Base-by-base conservation (phyloP, 169 alveolate genomes). In the Theileria parva region DNA sequence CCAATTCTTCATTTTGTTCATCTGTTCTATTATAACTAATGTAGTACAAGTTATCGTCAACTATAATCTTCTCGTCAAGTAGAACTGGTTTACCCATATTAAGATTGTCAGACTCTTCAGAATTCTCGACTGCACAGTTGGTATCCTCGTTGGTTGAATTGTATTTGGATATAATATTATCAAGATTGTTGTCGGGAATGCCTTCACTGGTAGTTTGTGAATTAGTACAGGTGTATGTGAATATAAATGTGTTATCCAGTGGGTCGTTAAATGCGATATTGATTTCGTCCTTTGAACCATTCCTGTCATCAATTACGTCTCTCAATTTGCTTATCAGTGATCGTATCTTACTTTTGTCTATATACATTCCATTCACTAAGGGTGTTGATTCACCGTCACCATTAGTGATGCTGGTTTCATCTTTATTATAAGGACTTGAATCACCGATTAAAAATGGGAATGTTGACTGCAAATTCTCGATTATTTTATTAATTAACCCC, bases 381-480 rank as follows among this genome's bases (percentile, higher is more conserved):
- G 53, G 3, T 44, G 53, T 44, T 13, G 53, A 44, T 7, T 44
- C 53, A 44, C 53, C 53, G 8, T 44, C 53, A 44, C 53, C 53
- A 44, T 44, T 44, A 13, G 12, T 8, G 53, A 1, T 4, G 53
- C 17, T 44, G 19, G n/a, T 30, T 60, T 60, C 53, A 15, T 70
- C 30, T 51, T 9, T 12, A 21, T 73, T 68, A 32, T 32, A 32
- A 6, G 70, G 48, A n/a, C 81, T 86, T 28, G 97, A 89, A 84
- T 98, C 99, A 15, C 99, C 99, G 2, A 92, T 73, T 51, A 92
- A 91, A 80, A 97, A 97, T 48, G 98, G 97, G 75, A 94, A 87
- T 57, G 94, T 87, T 37, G 86, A 90, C 61, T 92, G 94, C 71
- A 95, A 70, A n/a, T 93, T 80, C 60, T 93, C 95, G 12, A 86